Conservation (phyloP, 2,329 filamentous ascomycete species). For the Fusarium verticillioides region DNA sequence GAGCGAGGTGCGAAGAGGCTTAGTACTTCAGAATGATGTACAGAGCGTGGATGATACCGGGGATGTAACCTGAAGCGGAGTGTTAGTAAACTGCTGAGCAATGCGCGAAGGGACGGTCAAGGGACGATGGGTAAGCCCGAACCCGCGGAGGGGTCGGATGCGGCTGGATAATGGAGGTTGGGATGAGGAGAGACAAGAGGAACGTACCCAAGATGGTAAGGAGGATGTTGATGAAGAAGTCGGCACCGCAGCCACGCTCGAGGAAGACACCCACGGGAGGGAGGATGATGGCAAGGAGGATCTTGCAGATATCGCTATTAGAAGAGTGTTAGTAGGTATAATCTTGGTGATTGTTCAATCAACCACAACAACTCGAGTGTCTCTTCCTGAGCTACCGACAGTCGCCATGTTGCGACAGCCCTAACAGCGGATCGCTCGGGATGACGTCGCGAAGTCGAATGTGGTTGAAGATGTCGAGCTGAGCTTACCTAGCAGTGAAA, state of each 20-base stretch:
- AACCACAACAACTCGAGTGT: not conserved
- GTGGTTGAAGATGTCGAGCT: slow-evolving; percentile 39
- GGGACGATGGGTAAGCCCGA: slow-evolving; percentile 4
- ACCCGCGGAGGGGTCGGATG: slow-evolving; percentile 55
- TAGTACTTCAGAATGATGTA: slow-evolving; percentile 96
- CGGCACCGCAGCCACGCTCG: slow-evolving; percentile 87
- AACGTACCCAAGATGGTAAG: slow-evolving; percentile 76
- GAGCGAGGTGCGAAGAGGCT: slow-evolving; percentile 27
- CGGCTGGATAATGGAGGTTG: slow-evolving; percentile 9
- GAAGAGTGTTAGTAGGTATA: slow-evolving; percentile 12
- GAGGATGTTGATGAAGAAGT: slow-evolving; percentile 92
- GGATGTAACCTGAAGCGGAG: slow-evolving; percentile 64
- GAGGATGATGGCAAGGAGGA: slow-evolving; percentile 88
- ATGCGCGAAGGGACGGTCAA: not conserved
- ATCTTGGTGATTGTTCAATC: not conserved
- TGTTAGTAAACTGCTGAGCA: slow-evolving; percentile 26
- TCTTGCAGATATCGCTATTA: slow-evolving; percentile 69
- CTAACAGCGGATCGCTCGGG: slow-evolving; percentile 34
- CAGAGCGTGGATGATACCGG: slow-evolving; percentile 91
- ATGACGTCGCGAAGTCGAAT: slow-evolving; percentile 23
- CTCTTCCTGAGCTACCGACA: not conserved
- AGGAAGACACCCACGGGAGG: slow-evolving; percentile 94
- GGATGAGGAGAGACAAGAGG: not conserved
- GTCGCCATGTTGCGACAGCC: slow-evolving; percentile 4
- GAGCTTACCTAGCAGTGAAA: slow-evolving; percentile 67